A percentile compares a stretch with the other conserved stretches of the same genome.
Conservation (phyloP, 148 eudicot genomes). For the Amaranthus palmeri region DNA sequence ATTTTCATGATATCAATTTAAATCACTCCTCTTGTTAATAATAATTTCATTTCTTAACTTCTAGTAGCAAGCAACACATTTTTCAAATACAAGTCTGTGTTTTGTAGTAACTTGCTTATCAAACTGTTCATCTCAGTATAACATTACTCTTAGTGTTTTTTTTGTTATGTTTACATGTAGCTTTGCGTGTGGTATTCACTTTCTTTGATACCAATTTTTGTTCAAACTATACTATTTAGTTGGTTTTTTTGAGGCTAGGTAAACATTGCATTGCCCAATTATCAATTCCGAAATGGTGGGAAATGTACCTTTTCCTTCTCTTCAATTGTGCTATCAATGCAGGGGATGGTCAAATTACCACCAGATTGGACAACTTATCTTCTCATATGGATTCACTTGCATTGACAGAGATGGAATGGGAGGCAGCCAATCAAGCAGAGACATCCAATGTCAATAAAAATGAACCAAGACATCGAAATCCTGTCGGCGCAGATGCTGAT, state of each 20-base stretch:
- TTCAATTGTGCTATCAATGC: constrained; percentile 40
- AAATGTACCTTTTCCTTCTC: constrained; percentile 29
- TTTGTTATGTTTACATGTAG: background rate
- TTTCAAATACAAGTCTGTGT: background rate
- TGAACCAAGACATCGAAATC: constrained; percentile 35
- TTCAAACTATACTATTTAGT: background rate
- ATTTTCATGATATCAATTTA: background rate
- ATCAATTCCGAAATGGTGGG: constrained; percentile 20
- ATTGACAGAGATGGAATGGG: constrained; percentile 87
- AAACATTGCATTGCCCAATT: background rate
- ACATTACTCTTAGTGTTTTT: background rate
- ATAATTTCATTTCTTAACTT: background rate
- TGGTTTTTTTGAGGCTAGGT: background rate
- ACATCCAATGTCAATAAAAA: constrained; percentile 31
- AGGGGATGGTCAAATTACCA: constrained; percentile 58
- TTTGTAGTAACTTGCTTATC: background rate
- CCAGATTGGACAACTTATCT: constrained; percentile 50
- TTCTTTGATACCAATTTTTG: background rate
- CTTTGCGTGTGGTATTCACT: background rate
- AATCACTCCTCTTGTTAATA: background rate
- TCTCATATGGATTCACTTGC: constrained; percentile 85
- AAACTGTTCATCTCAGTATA: background rate
- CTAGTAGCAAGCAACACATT: background rate
- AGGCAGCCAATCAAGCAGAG: constrained; percentile 48
- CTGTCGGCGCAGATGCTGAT: constrained; percentile 35